phyloP scores from a whole-genome alignment of 192 early-diverging fungal species.

The Umbelopsis isabellina region DNA sequence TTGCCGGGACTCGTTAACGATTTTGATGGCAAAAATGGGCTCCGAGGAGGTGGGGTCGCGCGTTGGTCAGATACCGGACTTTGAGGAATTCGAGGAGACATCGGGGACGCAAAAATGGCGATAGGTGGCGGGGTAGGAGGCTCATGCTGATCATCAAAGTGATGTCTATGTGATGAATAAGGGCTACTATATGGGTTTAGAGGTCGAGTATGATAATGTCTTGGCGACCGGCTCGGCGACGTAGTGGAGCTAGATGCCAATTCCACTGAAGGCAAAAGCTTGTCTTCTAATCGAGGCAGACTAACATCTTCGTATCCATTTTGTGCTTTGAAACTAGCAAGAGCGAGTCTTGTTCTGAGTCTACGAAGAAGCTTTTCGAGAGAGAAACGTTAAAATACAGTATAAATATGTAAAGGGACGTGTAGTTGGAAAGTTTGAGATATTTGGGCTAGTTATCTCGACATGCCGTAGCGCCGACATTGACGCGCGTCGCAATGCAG shows the following conservation, averaged over 20 bases:
- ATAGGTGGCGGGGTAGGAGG: conserved; percentile 12
- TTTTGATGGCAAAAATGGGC: background rate
- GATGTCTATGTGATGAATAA: background rate
- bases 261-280: background rate
- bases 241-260: background rate
- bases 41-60: conserved; percentile 13
- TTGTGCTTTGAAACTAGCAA: conserved; percentile 35
- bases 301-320: conserved; percentile 32
- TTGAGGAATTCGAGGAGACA: conserved; percentile 16
- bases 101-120: conserved; percentile 1
- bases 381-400: background rate
- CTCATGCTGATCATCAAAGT: background rate
- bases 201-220: background rate
- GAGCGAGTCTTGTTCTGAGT: conserved; percentile 32
- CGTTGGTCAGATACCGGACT: conserved; percentile 17
- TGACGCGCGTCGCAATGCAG: background rate
- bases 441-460: no score
- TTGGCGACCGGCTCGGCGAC: background rate
- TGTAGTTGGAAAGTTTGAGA: no score
- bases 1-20: background rate
- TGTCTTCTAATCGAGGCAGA: conserved; percentile 2
- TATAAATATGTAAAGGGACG: no score
- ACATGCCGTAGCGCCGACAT: background rate
- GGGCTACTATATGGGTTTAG: background rate
- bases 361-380: conserved; percentile 29